phyloP scores from a whole-genome alignment of 2,329 filamentous ascomycete genomes.

The Aspergillus pseudonomiae region DNA sequence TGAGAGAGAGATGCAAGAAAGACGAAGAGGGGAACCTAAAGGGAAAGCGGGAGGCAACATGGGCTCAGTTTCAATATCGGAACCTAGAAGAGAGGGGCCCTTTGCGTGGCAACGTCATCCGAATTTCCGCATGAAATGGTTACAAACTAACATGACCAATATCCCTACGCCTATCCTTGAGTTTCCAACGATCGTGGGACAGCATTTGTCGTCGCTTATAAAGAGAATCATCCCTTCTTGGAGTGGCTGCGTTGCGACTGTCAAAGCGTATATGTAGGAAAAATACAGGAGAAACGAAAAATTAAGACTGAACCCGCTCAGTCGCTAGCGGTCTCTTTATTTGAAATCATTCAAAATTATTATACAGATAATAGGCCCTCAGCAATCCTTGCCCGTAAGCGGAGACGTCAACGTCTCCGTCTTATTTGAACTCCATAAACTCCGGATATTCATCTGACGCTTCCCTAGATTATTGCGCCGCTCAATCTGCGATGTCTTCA shows the following conservation, averaged over 20 bases:
- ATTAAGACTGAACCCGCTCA: neutral
- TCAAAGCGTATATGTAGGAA: neutral
- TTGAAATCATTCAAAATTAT: constrained; percentile 15
- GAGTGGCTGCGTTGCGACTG: neutral
- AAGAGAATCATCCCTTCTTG: neutral
- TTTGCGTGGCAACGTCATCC: constrained; percentile 28
- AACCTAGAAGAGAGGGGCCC: constrained; percentile 13
- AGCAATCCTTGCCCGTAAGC: constrained; percentile 35
- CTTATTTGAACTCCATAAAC: constrained; percentile 43
- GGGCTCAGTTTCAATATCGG: neutral
- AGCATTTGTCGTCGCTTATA: neutral
- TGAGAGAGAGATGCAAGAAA: neutral
- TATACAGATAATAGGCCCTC: constrained; percentile 27
- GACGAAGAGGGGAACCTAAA: neutral
- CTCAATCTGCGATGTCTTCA: constrained; percentile 32
- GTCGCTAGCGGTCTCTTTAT: neutral
- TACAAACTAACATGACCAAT: neutral
- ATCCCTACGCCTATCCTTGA: neutral
- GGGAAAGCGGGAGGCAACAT: constrained; percentile 10
- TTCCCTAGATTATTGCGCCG: constrained; percentile 40
- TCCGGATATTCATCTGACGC: constrained; percentile 40
- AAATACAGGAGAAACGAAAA: neutral
- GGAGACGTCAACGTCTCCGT: constrained; percentile 34
- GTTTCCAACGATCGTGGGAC: neutral
- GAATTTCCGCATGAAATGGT: neutral